These are phyloP conservation scores for Blumeria graminis DNA, from an alignment of 2,329 filamentous ascomycete genomes.

Conservation along the genomic window DNA sequence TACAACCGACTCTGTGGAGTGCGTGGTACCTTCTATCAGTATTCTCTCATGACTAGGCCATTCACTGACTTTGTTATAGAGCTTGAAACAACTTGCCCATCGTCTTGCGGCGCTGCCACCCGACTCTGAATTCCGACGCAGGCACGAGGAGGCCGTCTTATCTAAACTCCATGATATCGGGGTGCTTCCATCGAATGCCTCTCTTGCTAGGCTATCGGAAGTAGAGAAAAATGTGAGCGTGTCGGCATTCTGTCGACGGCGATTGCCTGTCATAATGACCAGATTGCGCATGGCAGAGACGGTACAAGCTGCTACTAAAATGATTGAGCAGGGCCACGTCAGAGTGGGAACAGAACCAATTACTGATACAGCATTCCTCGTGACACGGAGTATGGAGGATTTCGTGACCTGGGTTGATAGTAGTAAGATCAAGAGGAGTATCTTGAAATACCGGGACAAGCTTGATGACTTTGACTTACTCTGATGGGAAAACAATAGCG, in stretches of 20 bases:
- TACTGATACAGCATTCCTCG: constrained; percentile 71
- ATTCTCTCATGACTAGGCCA: not conserved
- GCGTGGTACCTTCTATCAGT: constrained; percentile 10
- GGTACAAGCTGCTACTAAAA: constrained; percentile 58
- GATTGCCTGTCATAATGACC: constrained; percentile 79
- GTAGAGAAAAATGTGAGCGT: constrained; percentile 82
- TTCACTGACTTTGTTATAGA: constrained; percentile 25
- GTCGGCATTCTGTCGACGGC: constrained; percentile 59
- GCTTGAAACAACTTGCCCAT: constrained; percentile 76
- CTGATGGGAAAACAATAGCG: constrained; percentile 18
- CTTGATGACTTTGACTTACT: constrained; percentile 87
- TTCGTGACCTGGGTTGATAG: constrained; percentile 92
- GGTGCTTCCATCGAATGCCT: constrained; percentile 43
- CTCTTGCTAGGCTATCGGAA: constrained; percentile 46
- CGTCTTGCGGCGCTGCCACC: constrained; percentile 63
- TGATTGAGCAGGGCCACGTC: constrained; percentile 88
- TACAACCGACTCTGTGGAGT: constrained; percentile 45
- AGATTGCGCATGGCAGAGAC: constrained; percentile 78
- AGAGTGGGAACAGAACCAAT: constrained; percentile 75
- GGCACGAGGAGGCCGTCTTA: constrained; percentile 68
- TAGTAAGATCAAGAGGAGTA: constrained; percentile 91
- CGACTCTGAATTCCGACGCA: constrained; percentile 50
- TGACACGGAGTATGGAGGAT: constrained; percentile 78
- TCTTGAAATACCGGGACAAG: constrained; percentile 85
- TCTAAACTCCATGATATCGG: constrained; percentile 90